Evolutionary conservation across 176 grass and related monocot genomes (phyloP), one percentile per base, ranked within the genome.

Genomic region (Lolium rigidum): DNA sequence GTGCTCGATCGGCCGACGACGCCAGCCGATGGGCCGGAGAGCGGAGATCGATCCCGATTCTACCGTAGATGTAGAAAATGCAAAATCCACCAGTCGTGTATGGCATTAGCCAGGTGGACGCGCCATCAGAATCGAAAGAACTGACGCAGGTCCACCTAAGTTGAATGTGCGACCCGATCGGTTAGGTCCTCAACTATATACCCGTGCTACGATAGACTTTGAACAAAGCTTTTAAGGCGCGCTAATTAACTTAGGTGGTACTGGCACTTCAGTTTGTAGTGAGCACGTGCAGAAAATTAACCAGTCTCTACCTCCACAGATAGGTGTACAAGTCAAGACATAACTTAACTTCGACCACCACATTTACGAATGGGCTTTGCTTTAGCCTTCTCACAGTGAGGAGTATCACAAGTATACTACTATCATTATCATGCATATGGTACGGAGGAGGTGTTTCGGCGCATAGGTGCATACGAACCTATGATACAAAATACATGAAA

Each of bases 221-320:
- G 73, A 10, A 16, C 24, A 3, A 3, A 15, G 73, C 49, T 12
- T 55, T 76, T 55, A 75, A 75, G 72, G 72, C 72, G 14, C 31
- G 28, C 47, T 75, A 12, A 35, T 35, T 76, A 52, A n/a, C n/a
- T 74, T 74, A 74, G 73, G 73, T 76, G 73, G 73, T 18, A 76
- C 48, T 76, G 9, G 4, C 73, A 35, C 73, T 28, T 76, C 70
- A 74, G 7, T 47, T 21, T 24, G 10, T 21, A 14, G 5, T 11
- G 10, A 24, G 41, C 70, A 73, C 70, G 70, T 73, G 70, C 43
- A 14, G 20, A 24, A 74, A 74, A 25, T 0, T 8, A 49, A 51
- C 71, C 22, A 10, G 12, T 13, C 10, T 24, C 20, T 14, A 12
- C 41, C 20, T 24, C 11, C 7, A 7, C 21, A 26, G 71, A 26